These are phyloP conservation scores for Pouteria campechiana DNA, from an alignment of 179 eudicot species.

Conservation along the genomic window DNA sequence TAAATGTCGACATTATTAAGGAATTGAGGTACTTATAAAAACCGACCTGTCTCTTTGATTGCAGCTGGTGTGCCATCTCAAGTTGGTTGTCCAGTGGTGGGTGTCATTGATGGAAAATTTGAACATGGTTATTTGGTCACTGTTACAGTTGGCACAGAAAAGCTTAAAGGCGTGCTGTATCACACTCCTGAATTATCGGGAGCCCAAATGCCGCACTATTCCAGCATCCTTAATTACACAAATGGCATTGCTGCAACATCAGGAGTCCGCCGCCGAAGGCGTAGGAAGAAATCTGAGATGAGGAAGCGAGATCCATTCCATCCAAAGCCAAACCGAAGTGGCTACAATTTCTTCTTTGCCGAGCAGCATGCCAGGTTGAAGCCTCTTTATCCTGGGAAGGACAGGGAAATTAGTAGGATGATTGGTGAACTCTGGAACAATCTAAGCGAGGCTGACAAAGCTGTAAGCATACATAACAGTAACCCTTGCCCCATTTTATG, in stretches of 20 bases:
- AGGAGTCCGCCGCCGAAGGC: slow-evolving; percentile 31
- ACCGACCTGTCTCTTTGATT: background rate
- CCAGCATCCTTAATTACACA: background rate
- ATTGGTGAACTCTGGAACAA: slow-evolving; percentile 89
- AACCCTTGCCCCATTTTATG: no score
- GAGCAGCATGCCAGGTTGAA: slow-evolving; percentile 88
- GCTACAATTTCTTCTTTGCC: slow-evolving; percentile 88
- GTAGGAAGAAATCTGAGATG: slow-evolving; percentile 78
- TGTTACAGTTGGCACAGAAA: slow-evolving; percentile 62
- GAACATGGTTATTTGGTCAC: slow-evolving; percentile 93
- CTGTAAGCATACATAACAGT: slow-evolving; percentile 36
- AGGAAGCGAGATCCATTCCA: slow-evolving; percentile 76
- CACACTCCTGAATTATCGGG: slow-evolving; percentile 21
- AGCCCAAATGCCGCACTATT: slow-evolving; percentile 8
- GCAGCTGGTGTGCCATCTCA: slow-evolving; percentile 14
- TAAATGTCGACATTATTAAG: no score
- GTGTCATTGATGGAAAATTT: slow-evolving; percentile 89
- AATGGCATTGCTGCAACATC: slow-evolving; percentile 17
- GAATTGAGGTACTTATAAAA: no score
- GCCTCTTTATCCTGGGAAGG: slow-evolving; percentile 71
- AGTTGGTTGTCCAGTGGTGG: slow-evolving; percentile 38
- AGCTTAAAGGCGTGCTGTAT: slow-evolving; percentile 78
- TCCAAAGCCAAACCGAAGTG: slow-evolving; percentile 92
- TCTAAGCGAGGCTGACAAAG: slow-evolving; percentile 43
- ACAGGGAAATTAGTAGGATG: slow-evolving; percentile 84